These are phyloP conservation scores for Coemansia erecta DNA, from an alignment of 192 early-diverging fungal species.

Conservation along the genomic window DNA sequence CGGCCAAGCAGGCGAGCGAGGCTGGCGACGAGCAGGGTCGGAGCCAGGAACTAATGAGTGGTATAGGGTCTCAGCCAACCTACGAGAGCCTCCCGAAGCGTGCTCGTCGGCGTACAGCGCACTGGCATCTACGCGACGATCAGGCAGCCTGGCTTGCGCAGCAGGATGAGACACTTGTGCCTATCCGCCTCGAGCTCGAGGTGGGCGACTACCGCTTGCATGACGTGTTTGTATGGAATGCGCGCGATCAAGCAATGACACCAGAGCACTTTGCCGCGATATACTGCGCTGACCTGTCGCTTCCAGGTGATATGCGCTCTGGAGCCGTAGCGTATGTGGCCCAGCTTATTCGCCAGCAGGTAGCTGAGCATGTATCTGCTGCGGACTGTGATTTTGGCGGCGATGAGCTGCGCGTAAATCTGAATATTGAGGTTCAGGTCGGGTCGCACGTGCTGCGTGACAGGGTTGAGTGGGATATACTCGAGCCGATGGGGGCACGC, in stretches of 20 bases:
- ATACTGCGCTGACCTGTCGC: slow-evolving; percentile 73
- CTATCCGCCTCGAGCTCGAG: slow-evolving; percentile 90
- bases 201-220: slow-evolving; percentile 79
- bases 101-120: slow-evolving; percentile 44
- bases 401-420: slow-evolving; percentile 43
- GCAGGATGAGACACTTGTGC: slow-evolving; percentile 74
- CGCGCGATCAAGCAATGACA: slow-evolving; percentile 76
- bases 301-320: slow-evolving; percentile 41
- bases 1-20: slow-evolving; percentile 44
- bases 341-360: slow-evolving; percentile 48
- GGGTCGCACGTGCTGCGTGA: slow-evolving; percentile 80
- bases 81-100: slow-evolving; percentile 37
- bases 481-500: slow-evolving; percentile 44
- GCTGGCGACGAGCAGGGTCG: slow-evolving; percentile 17
- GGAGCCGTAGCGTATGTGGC: slow-evolving; percentile 39
- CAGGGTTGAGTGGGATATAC: slow-evolving; percentile 89
- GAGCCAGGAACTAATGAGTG: slow-evolving; percentile 38
- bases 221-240: slow-evolving; percentile 92
- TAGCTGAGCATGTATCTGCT: slow-evolving; percentile 43
- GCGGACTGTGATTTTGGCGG: slow-evolving; percentile 35
- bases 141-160: slow-evolving; percentile 58
- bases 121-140: slow-evolving; percentile 48
- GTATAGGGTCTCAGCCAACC: slow-evolving; percentile 35
- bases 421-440: slow-evolving; percentile 80
- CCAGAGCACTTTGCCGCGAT: slow-evolving; percentile 84